Evolutionary conservation across 2,329 filamentous ascomycete species (phyloP).

Genomic region (Colletotrichum brevisporum): DNA sequence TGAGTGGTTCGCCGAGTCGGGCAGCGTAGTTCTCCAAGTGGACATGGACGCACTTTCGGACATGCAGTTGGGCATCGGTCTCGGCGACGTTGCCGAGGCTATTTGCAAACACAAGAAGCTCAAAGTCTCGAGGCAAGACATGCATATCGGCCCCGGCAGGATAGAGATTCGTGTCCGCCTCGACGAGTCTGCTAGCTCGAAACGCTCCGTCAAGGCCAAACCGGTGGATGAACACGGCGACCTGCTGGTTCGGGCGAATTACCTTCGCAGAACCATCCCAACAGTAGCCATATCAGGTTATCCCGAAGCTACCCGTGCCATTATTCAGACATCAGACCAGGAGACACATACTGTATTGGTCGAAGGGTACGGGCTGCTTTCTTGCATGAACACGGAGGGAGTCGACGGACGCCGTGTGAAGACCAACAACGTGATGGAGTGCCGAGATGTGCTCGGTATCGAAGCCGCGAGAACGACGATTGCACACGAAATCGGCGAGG

Average conservation of each 20-base stretch:
- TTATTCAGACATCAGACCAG: conserved; percentile 85
- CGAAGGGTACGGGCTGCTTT: conserved; percentile 91
- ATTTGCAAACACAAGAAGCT: conserved; percentile 88
- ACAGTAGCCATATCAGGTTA: conserved; percentile 92
- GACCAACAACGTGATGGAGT: conserved; percentile 93
- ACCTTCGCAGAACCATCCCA: conserved; percentile 86
- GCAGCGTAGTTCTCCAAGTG: conserved; percentile 85
- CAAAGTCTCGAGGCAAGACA: conserved; percentile 77
- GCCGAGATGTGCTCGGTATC: conserved; percentile 88
- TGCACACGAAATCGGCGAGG: conserved; percentile 85
- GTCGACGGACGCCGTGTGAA: conserved; percentile 82
- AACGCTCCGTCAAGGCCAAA: conserved; percentile 63
- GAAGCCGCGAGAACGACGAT: conserved; percentile 94
- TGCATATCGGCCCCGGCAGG: conserved; percentile 72
- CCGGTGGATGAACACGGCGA: conserved; percentile 59
- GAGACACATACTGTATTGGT: conserved; percentile 83
- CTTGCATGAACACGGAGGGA: conserved; percentile 94
- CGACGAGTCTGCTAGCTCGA: conserved; percentile 63
- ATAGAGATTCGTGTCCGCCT: conserved; percentile 82
- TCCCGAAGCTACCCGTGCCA: conserved; percentile 85
- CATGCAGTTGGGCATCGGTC: conserved; percentile 84
- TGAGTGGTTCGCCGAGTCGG: conserved; percentile 83
- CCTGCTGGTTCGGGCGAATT: conserved; percentile 83
- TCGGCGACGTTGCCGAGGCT: conserved; percentile 80
- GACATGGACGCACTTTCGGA: conserved; percentile 84